Base-by-base conservation (phyloP, 495 filamentous ascomycete species). In the Aspergillus cavernicola region DNA sequence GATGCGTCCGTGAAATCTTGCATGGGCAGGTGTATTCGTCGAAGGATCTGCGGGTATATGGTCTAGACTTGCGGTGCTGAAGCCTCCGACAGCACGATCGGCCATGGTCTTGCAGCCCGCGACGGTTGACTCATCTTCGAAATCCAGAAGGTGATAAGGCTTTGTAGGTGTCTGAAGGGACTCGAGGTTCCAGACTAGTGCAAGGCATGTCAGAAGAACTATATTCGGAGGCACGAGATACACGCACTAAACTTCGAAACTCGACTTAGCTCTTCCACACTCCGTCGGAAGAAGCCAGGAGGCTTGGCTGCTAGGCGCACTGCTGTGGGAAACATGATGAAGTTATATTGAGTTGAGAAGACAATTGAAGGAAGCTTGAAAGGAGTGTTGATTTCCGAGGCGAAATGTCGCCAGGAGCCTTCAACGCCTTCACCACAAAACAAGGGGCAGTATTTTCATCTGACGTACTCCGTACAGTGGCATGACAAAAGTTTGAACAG, bases 51-150 rank as follows among this genome's bases (percentile, higher is more conserved):
- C 70, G 8, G 75, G 77, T 16, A 88, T 73, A 66, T 81, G 88
- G 61, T 91, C 85, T 44, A 98, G 76, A 39, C 77, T 66, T 15
- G 84, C 83, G 19, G 77, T 81, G 40, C 90, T 95, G 74, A 80
- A 89, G 39, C 92, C 93, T 55, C 92, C 93, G 7, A 95, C 86
- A 59, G 92, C 88, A 31, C 72, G 75, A 65, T 98, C 93, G 64
- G 81, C 86, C 83, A 97, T 90, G 47, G 85, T 75, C 64, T 92
- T 95, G 77, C 87, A 92, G 33, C 72, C 72, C 15, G 77, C 65
- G 28, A 90, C 62, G 11, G 81, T 77, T 10, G 79, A 71, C 35
- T 83, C 77, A 50, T 81, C 72, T 72, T 83, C 79, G 73, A 97
- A 80, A 46, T 80, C 65, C 28, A 80, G 65, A 23, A 81, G 70